A percentile compares a stretch with the other conserved stretches of the same genome.
These are phyloP conservation scores for Magnaporthales sp. DNA, from an alignment of 2,329 filamentous ascomycete species.

Conservation along the genomic window DNA sequence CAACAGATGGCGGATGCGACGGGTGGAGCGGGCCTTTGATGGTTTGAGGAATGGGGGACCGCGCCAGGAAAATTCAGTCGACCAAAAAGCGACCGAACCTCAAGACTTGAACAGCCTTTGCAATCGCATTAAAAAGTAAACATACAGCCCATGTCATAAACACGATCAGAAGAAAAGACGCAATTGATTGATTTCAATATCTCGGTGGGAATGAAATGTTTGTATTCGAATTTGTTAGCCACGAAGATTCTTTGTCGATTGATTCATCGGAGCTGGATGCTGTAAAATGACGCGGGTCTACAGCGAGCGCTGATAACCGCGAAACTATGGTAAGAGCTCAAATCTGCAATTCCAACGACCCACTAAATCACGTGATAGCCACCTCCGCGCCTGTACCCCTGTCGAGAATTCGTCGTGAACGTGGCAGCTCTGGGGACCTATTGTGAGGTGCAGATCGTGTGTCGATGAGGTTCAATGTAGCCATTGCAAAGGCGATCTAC, in stretches of 20 bases:
- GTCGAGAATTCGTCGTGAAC: constrained; percentile 26
- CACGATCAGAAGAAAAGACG: not conserved
- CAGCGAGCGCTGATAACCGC: not conserved
- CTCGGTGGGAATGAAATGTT: not conserved
- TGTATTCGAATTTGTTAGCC: not conserved
- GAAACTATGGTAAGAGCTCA: not conserved
- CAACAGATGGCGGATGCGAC: not conserved
- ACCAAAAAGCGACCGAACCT: not conserved
- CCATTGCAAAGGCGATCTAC: not conserved
- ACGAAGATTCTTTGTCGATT: not conserved
- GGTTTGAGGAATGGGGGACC: not conserved
- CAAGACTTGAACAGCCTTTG: not conserved
- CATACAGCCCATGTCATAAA: not conserved
- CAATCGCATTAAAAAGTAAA: not conserved
- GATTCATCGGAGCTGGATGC: not conserved
- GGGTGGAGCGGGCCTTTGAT: not conserved
- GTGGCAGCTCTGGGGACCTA: constrained; percentile 37
- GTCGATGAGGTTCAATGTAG: not conserved
- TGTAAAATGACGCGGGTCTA: not conserved
- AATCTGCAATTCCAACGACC: not conserved
- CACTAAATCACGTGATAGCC: constrained; percentile 1
- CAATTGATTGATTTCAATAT: not conserved
- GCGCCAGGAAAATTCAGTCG: not conserved
- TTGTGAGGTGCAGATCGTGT: not conserved
- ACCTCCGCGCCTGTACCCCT: not conserved